phyloP scores from a whole-genome alignment of 2,329 filamentous ascomycete genomes.

The Cytospora leucostoma region DNA sequence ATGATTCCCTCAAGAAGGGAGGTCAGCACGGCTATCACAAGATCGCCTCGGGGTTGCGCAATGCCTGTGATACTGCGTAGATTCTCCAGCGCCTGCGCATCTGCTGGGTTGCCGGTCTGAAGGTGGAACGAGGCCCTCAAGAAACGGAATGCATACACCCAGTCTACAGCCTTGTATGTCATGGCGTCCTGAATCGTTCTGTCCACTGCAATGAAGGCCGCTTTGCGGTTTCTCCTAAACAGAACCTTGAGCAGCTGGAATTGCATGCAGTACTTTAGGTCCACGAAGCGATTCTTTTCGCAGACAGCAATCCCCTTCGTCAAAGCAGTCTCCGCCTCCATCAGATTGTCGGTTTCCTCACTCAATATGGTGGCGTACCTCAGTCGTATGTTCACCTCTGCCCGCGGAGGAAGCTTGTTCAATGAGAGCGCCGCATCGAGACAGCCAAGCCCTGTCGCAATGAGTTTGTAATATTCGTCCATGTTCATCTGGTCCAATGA shows the following conservation, averaged over 20 bases:
- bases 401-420: slow-evolving; percentile 59
- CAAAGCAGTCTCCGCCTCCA: slow-evolving; percentile 71
- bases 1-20: slow-evolving; percentile 70
- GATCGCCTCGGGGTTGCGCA: slow-evolving; percentile 62
- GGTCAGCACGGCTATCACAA: slow-evolving; percentile 64
- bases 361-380: slow-evolving; percentile 71
- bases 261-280: slow-evolving; percentile 77
- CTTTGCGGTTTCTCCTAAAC: slow-evolving; percentile 70
- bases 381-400: slow-evolving; percentile 69
- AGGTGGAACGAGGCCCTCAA: slow-evolving; percentile 70
- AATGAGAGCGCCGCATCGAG: slow-evolving; percentile 69
- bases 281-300: slow-evolving; percentile 63
- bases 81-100: slow-evolving; percentile 67
- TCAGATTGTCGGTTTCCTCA: slow-evolving; percentile 75
- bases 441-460: slow-evolving; percentile 72
- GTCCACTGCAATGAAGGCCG: slow-evolving; percentile 72
- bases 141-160: slow-evolving; percentile 77
- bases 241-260: slow-evolving; percentile 71
- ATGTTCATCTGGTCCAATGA: slow-evolving; percentile 54
- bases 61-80: slow-evolving; percentile 63
- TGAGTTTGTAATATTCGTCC: slow-evolving; percentile 69
- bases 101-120: slow-evolving; percentile 60
- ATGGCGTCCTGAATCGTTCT: slow-evolving; percentile 68
- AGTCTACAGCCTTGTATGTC: slow-evolving; percentile 67
- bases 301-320: slow-evolving; percentile 71